Conservation (phyloP, 2,329 filamentous ascomycete genomes). For the Beauveria varroae region DNA sequence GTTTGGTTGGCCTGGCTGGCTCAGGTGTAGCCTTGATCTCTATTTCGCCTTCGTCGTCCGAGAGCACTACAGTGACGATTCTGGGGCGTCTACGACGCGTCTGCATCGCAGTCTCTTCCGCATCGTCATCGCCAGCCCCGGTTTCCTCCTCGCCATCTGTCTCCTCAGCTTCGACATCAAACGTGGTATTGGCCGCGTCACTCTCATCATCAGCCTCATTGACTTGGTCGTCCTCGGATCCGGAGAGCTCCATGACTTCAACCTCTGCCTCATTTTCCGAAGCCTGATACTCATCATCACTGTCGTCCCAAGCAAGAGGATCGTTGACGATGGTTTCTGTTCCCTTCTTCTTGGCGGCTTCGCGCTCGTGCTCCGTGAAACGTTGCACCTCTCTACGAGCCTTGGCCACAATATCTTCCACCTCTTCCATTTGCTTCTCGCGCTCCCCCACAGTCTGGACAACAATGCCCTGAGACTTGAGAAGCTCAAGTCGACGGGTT, state of each 20-base stretch:
- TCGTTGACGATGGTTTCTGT: conserved; percentile 40
- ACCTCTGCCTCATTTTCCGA: conserved; percentile 31
- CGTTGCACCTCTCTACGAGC: conserved; percentile 68
- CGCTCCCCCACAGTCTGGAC: conserved; percentile 83
- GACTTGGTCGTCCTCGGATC: conserved; percentile 26
- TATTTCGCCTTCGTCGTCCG: conserved; percentile 58
- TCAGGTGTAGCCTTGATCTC: conserved; percentile 40
- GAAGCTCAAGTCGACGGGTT: conserved; percentile 65
- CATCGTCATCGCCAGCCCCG: conserved; percentile 20
- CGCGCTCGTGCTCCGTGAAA: conserved; percentile 68
- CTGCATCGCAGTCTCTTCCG: conserved; percentile 34
- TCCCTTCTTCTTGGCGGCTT: conserved; percentile 59
- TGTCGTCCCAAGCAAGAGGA: conserved; percentile 49
- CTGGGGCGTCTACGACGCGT: conserved; percentile 37
- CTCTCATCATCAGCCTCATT: conserved; percentile 31
- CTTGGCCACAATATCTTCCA: conserved; percentile 82
- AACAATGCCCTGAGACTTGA: conserved; percentile 72
- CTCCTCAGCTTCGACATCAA: conserved; percentile 33
- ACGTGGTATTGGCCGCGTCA: conserved; percentile 23
- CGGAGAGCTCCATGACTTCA: conserved; percentile 26
- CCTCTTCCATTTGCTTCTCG: conserved; percentile 69
- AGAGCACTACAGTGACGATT: conserved; percentile 46
- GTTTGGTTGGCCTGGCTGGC: conserved; percentile 29
- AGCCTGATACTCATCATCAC: conserved; percentile 41
- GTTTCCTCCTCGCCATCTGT: conserved; percentile 17